These are phyloP conservation scores for Hypoxylon intermedium DNA, from an alignment of 495 filamentous ascomycete genomes.

Conservation along the genomic window DNA sequence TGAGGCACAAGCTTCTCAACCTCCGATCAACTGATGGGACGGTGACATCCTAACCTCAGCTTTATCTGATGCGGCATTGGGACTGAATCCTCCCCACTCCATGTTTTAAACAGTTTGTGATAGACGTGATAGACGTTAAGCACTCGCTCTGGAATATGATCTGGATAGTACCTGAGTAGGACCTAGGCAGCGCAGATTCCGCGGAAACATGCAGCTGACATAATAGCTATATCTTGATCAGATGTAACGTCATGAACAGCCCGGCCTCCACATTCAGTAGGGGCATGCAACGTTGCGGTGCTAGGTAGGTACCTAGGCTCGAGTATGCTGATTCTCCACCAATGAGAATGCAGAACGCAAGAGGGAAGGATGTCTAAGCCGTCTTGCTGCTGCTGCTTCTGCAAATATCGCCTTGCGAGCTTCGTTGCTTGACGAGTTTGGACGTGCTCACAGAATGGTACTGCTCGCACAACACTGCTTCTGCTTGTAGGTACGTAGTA, in stretches of 20 bases:
- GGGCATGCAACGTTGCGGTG: constrained; percentile 37
- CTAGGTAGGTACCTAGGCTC: constrained; percentile 28
- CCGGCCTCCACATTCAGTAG: constrained; percentile 24
- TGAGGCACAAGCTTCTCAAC: constrained; percentile 14
- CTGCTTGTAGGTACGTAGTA: neutral
- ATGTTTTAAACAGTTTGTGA: no score
- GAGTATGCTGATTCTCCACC: constrained; percentile 16
- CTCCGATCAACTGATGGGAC: constrained; percentile 25
- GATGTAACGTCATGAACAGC: constrained; percentile 16
- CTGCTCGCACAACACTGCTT: neutral
- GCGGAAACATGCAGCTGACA: constrained; percentile 15
- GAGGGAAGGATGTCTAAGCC: constrained; percentile 19
- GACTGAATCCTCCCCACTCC: constrained; percentile 25
- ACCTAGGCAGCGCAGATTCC: neutral
- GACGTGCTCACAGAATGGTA: neutral
- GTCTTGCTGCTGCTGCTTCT: no score
- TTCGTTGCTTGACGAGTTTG: constrained; percentile 5
- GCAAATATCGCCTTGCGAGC: constrained; percentile 4
- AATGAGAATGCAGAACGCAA: constrained; percentile 18
- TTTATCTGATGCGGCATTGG: constrained; percentile 20
- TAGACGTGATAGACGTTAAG: no score
- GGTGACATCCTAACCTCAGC: constrained; percentile 32
- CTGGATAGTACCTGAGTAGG: no score
- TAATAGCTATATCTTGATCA: constrained; percentile 28
- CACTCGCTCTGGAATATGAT: no score